Base-by-base conservation (phyloP, 345 rosid genomes). In the Eucalyptus coolabah region DNA sequence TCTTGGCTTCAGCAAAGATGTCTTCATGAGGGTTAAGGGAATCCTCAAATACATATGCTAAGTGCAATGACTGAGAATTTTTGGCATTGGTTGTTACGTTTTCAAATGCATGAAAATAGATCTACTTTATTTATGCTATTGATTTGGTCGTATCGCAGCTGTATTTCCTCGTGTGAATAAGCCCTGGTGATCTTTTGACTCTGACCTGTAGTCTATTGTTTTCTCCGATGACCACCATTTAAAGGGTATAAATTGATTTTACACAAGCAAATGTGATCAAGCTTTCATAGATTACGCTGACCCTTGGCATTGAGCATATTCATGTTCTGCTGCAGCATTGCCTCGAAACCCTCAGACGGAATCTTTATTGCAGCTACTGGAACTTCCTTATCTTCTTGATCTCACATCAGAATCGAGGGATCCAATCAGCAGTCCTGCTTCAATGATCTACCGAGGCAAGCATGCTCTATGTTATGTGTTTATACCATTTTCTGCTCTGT, bases 371-470 rank as follows among this genome's bases (percentile, higher is more conserved):
- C 95, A 95, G 92, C 93, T 98, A 86, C 94, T 98, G 89, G 99
- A 93, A 88, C 98, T 97, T 82, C 96, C 99, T 32, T 94, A 96
- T 93, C 94, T 97, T 56, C 98, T 97, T 90, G 97, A 96, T 92
- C 85, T 90, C 88, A 88, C 91, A 87, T 89, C 93, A 47, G 93
- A 92, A 86, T 92, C 95, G 63, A 92, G 91, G 82, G 92, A 90
- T 90, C 86, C 86, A 91, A 87, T 60, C 47, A 49, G 56, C 47
- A 88, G 77, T 90, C 90, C 91, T 88, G 90, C 93, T 86, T 88
- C 93, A 21, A 87, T 56, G 21, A 88, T 89, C 94, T 91, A 91
- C 28, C 90, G 63, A 88, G 97, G 99, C 95, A 93, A 86, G 28
- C 59, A 53, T 49, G 85, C 63, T n/a, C 81, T n/a, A n/a, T 32